phyloP scores from a whole-genome alignment of 1,284 basidiomycete species.

The Heterobasidion occidentale region DNA sequence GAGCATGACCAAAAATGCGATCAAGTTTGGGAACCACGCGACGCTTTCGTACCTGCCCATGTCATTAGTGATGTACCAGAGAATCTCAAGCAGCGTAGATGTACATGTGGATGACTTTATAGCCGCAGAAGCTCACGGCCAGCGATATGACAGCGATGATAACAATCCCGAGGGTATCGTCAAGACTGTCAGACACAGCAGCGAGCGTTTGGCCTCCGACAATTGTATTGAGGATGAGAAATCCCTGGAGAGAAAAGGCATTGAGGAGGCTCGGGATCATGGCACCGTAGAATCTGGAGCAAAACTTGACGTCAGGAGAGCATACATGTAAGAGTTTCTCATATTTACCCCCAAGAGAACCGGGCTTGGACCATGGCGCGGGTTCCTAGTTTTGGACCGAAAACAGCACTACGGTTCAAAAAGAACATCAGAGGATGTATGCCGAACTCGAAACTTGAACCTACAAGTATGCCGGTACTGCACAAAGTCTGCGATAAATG shows the following conservation, averaged over 20 bases:
- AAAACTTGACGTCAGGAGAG: too few relatives aligned
- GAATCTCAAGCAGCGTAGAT: neutral
- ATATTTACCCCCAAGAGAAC: constrained; percentile 41
- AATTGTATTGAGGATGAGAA: constrained; percentile 66
- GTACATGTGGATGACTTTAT: constrained; percentile 52
- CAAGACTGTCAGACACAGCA: constrained; percentile 42
- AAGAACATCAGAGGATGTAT: neutral
- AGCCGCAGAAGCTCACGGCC: constrained; percentile 55
- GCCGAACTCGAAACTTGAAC: constrained; percentile 11
- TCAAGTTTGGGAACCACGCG: constrained; percentile 60
- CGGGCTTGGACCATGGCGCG: constrained; percentile 57
- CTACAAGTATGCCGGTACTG: constrained; percentile 46
- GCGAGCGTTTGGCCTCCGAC: constrained; percentile 69
- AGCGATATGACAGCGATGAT: constrained; percentile 68
- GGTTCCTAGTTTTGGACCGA: constrained; percentile 54
- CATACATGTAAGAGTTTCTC: neutral
- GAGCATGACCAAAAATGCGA: constrained; percentile 60
- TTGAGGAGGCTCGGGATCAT: constrained; percentile 61
- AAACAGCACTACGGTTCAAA: constrained; percentile 36
- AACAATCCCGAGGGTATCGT: constrained; percentile 64
- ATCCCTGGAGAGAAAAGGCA: constrained; percentile 57
- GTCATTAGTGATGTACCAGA: constrained; percentile 6
- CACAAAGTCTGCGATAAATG: constrained; percentile 13
- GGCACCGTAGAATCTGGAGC: constrained; percentile 53
- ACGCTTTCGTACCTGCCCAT: constrained; percentile 41